These are phyloP conservation scores for Hemileia vastatrix DNA, from an alignment of 1,284 basidiomycete genomes.

Conservation along the genomic window DNA sequence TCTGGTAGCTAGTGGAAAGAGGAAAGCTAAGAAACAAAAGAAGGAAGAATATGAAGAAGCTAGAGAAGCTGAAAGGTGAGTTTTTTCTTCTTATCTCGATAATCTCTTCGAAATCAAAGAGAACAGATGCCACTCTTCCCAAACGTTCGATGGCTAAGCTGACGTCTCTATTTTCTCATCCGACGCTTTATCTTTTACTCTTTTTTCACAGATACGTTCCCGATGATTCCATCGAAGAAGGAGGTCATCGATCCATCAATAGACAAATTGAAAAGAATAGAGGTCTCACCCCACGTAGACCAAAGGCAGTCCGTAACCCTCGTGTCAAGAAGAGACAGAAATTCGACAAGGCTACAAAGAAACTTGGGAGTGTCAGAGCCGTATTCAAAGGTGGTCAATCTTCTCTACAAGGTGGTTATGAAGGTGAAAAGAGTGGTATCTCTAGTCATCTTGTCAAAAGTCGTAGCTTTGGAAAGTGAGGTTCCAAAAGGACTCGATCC, in stretches of 20 bases:
- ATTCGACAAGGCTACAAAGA: conserved; percentile 43
- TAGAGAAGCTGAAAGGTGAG: conserved; percentile 31
- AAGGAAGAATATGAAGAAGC: conserved; percentile 38
- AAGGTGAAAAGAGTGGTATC: conserved; percentile 41
- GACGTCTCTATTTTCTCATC: no score
- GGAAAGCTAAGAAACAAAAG: conserved; percentile 30
- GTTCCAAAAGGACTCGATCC: no score
- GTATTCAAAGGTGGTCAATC: conserved; percentile 43
- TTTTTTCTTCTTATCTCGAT: neutral
- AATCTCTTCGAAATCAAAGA: no score
- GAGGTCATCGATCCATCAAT: conserved; percentile 39
- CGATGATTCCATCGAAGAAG: conserved; percentile 34
- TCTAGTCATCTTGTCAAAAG: conserved; percentile 39
- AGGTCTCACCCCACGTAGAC: conserved; percentile 37
- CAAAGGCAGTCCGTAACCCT: conserved; percentile 39
- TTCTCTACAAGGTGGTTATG: conserved; percentile 39
- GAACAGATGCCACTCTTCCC: neutral
- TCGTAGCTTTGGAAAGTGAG: conserved; percentile 34
- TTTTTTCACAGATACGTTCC: conserved; percentile 29
- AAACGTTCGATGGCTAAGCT: no score
- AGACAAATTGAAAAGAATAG: conserved; percentile 43
- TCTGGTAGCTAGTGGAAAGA: conserved; percentile 31
- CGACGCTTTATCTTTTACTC: no score
- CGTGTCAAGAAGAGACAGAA: conserved; percentile 42
- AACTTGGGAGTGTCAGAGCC: conserved; percentile 35